Conservation (phyloP, 495 filamentous ascomycete species). For the Daldinia bambusicola region DNA sequence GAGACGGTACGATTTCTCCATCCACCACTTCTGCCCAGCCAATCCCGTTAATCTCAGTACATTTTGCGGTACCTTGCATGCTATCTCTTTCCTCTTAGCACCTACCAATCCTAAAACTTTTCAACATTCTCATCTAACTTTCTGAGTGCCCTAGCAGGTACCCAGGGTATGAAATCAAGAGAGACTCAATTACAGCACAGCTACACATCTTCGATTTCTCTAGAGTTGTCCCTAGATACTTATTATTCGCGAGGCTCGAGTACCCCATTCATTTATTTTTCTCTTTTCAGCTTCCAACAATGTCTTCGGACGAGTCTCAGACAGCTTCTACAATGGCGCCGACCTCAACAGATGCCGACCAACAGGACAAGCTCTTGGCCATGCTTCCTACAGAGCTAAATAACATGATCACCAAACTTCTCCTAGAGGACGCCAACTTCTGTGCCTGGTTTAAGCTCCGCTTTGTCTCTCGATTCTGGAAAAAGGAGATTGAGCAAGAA, state of each 20-base stretch:
- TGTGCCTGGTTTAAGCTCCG: constrained; percentile 3
- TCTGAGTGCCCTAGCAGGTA: too few species aligned
- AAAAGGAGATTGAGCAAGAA: background rate
- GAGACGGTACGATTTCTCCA: too few species aligned
- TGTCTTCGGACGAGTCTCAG: background rate
- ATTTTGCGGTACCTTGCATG: too few species aligned
- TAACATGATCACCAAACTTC: background rate
- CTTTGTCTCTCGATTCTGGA: background rate
- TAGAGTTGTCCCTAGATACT: background rate
- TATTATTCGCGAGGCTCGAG: background rate
- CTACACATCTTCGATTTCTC: background rate
- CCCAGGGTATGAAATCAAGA: too few species aligned
- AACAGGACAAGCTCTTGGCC: background rate
- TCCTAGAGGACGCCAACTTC: background rate
- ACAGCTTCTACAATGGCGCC: background rate
- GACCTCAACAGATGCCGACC: background rate
- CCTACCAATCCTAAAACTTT: too few species aligned
- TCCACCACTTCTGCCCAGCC: too few species aligned
- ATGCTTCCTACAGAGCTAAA: background rate
- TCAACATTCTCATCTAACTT: too few species aligned
- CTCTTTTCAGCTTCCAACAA: background rate
- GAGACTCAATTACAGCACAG: background rate
- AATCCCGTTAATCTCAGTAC: too few species aligned
- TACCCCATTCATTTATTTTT: background rate
- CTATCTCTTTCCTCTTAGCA: too few species aligned